phyloP scores from a whole-genome alignment of 1,284 basidiomycete genomes.

The Sphagnurus paluster region DNA sequence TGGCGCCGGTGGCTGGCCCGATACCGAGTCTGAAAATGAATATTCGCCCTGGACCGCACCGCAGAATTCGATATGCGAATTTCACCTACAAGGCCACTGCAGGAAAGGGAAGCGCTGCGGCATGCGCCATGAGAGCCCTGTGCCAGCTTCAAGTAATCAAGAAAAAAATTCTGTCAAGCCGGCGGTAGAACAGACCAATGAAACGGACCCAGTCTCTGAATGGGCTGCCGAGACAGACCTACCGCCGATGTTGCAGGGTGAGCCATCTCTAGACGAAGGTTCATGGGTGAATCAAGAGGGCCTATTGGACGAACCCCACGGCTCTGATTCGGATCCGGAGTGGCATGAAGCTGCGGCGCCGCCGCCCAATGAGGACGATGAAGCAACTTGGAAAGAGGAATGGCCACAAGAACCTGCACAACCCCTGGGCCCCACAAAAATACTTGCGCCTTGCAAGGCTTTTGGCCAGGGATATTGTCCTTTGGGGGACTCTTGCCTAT shows the following conservation, averaged over 20 bases:
- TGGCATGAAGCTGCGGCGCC: background rate
- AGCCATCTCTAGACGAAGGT: too few species aligned
- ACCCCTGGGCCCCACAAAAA: slow-evolving; percentile 3
- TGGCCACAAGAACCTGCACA: slow-evolving; percentile 13
- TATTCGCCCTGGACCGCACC: slow-evolving; percentile 7
- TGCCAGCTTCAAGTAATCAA: background rate
- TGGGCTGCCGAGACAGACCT: too few species aligned
- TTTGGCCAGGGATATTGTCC: slow-evolving; percentile 21
- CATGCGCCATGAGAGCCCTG: slow-evolving; percentile 4
- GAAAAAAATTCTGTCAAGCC: background rate
- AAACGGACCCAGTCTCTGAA: background rate
- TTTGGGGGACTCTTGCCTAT: slow-evolving; percentile 26
- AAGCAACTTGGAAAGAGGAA: slow-evolving; percentile 18
- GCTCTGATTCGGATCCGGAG: too few species aligned
- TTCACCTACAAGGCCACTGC: slow-evolving; percentile 2
- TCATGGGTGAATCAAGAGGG: too few species aligned
- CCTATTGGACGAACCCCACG: too few species aligned
- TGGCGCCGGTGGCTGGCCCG: slow-evolving; percentile 6
- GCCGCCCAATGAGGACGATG: slow-evolving; percentile 10
- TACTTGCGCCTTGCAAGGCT: slow-evolving; percentile 19
- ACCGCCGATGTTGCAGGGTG: too few species aligned
- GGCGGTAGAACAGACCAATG: background rate
- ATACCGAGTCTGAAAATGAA: slow-evolving; percentile 9
- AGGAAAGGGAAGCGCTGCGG: slow-evolving; percentile 2
- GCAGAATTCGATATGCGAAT: slow-evolving; percentile 3